Conservation (phyloP, 495 filamentous ascomycete genomes). For the Xylaria scruposa region DNA sequence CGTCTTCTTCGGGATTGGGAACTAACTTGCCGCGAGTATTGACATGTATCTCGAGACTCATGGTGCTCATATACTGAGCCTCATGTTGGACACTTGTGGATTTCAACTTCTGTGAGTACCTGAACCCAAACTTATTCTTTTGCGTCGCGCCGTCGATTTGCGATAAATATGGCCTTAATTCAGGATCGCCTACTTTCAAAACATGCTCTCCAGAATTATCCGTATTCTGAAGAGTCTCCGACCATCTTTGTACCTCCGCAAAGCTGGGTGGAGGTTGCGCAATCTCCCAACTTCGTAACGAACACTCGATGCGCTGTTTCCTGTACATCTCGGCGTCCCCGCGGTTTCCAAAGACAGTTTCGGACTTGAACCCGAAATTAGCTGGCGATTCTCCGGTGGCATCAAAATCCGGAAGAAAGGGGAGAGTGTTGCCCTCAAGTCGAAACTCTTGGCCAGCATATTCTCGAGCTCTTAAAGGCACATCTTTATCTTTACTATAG, state of each 20-base stretch:
- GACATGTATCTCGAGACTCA: conserved; percentile 95
- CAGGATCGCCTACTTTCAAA: conserved; percentile 43
- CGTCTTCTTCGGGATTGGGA: conserved; percentile 89
- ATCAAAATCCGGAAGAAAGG: conserved; percentile 83
- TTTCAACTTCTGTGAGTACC: conserved; percentile 80
- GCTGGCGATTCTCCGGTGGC: conserved; percentile 62
- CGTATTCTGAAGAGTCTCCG: conserved; percentile 47
- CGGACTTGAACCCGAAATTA: conserved; percentile 59
- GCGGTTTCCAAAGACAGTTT: conserved; percentile 52
- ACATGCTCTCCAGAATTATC: conserved; percentile 61
- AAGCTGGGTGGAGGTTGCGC: conserved; percentile 70
- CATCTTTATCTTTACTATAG: conserved; percentile 86
- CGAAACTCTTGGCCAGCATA: conserved; percentile 91
- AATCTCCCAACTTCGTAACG: conserved; percentile 70
- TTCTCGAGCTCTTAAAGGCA: conserved; percentile 77
- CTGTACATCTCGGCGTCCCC: conserved; percentile 59
- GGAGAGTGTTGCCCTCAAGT: conserved; percentile 73
- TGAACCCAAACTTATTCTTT: conserved; percentile 81
- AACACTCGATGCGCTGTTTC: conserved; percentile 58
- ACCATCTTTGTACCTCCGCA: conserved; percentile 74
- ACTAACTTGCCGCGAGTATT: conserved; percentile 82
- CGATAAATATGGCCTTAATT: conserved; percentile 61
- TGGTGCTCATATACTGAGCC: conserved; percentile 92
- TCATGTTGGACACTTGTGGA: conserved; percentile 83
- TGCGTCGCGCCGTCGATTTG: conserved; percentile 93